Evolutionary conservation across 805 yeast genomes (phyloP).

Genomic region (Yamadazyma laniorum): DNA sequence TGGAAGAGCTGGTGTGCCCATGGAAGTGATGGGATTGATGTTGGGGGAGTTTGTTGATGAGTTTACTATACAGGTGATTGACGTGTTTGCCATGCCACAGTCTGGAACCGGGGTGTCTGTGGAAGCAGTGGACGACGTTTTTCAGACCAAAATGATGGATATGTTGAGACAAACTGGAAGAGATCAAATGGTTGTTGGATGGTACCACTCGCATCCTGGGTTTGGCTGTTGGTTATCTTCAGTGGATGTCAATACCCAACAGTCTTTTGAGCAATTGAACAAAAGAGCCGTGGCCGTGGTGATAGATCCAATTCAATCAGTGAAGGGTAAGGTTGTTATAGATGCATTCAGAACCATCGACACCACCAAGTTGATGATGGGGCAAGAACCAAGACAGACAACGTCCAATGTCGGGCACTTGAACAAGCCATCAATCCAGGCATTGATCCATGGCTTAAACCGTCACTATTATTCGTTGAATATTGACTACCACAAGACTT

Average conservation of each 20-base stretch:
- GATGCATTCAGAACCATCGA: constrained; percentile 97
- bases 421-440: constrained; percentile 95
- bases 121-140: constrained; percentile 98
- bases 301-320: constrained; percentile 97
- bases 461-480: constrained; percentile 95
- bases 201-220: constrained; percentile 99
- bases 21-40: constrained; percentile 95
- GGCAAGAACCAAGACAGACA: constrained; percentile 96
- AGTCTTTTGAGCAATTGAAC: constrained; percentile 93
- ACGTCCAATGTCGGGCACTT: constrained; percentile 94
- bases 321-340: constrained; percentile 96
- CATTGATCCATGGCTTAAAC: constrained; percentile 93
- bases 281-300: constrained; percentile 97
- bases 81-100: constrained; percentile 99
- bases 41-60: constrained; percentile 97
- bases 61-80: constrained; percentile 93
- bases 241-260: constrained; percentile 97
- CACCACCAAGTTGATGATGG: constrained; percentile 84
- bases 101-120: constrained; percentile 98
- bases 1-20: constrained; percentile 87
- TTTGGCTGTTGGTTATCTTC: constrained; percentile 99
- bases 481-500: constrained; percentile 91
- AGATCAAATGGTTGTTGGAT: constrained; percentile 98
- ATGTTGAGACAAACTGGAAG: constrained; percentile 99
- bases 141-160: constrained; percentile 99